phyloP scores from a whole-genome alignment of 805 yeast genomes.

The Pichia nanzhaoensis region DNA sequence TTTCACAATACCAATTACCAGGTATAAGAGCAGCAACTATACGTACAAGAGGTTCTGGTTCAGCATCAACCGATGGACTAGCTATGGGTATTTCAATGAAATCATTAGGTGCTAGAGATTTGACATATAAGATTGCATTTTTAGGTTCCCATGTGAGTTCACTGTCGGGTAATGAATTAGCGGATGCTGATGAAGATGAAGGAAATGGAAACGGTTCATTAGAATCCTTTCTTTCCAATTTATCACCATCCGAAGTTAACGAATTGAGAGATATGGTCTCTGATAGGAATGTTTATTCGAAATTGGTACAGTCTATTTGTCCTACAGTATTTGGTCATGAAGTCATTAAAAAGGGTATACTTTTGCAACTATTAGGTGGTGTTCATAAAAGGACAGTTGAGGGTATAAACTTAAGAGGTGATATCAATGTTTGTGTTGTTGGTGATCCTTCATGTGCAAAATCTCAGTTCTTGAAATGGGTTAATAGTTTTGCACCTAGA shows the following conservation, averaged over 20 bases:
- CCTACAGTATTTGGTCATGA: constrained; percentile 98
- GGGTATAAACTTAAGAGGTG: constrained; percentile 94
- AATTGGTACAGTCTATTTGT: constrained; percentile 81
- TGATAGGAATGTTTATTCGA: constrained; percentile 76
- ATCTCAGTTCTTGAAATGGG: constrained; percentile 92
- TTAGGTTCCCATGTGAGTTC: constrained; percentile 87
- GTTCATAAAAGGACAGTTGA: constrained; percentile 91
- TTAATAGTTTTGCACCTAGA: constrained; percentile 84
- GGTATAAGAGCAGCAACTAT: constrained; percentile 86
- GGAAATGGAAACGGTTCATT: constrained; percentile 33
- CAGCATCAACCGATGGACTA: constrained; percentile 53
- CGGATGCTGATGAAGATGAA: constrained; percentile 21
- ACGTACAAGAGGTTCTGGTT: constrained; percentile 48
- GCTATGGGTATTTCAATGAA: constrained; percentile 79
- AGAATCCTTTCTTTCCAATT: constrained; percentile 68
- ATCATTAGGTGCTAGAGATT: constrained; percentile 88
- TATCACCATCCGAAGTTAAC: constrained; percentile 74
- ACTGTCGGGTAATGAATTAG: constrained; percentile 30
- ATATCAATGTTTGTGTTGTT: constrained; percentile 90
- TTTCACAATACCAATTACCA: constrained; percentile 88
- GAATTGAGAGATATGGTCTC: constrained; percentile 88
- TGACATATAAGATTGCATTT: constrained; percentile 87
- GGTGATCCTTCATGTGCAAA: constrained; percentile 98
- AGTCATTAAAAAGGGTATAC: constrained; percentile 82
- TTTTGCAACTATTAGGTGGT: constrained; percentile 87